Evolutionary conservation across 768 basidiomycete species (phyloP), one percentile per base, ranked within the genome.

Genomic region (Psilocybe cubensis): DNA sequence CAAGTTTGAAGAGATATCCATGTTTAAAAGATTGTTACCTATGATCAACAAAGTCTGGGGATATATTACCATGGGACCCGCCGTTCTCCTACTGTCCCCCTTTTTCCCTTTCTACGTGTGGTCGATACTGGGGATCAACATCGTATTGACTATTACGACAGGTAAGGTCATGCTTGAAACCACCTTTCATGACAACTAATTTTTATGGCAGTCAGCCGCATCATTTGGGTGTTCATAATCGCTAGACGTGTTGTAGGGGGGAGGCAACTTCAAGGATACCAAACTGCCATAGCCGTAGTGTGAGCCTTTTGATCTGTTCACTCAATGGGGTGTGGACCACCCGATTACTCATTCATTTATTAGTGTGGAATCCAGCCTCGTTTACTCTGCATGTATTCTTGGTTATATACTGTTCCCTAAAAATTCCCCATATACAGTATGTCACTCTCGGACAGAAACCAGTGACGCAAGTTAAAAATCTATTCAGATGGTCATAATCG

Each of bases 61-160:
- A 23, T 69, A 61, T 42, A 35, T 54, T 9, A 54, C 35, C 54
- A 20, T 58, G 53, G 50, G 49, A 47, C 33, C 50, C 25, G 20
- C 17, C 4, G 17, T 49, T 18, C 17, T 14, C 4, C 1, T 58
- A 10, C 18, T 42, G 23, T 11, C 44, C 5, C 10, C 49, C 4
- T 54, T 58, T 46, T 24, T 59, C 23, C 62, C 61, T 6, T 42
- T 63, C 6, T 72, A 65, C 46, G 59, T 62, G 31, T 70, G 69
- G 69, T 63, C 63, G 18, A 59, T 70, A 11, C 64, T 72, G 31
- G 63, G 51, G 2, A 63, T 68, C 24, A 70, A 68, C 35, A 56
- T 66, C 17, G 10, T 64, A 20, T 58, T 71, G 59, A 68, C 68
- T 7, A 40, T 63, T 29, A 50, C 59, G 17, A 70, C 67, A 24